Evolutionary conservation across 1,139 yeast genomes (phyloP).

Genomic region (Hemisphaericaspora xylanilytica): DNA sequence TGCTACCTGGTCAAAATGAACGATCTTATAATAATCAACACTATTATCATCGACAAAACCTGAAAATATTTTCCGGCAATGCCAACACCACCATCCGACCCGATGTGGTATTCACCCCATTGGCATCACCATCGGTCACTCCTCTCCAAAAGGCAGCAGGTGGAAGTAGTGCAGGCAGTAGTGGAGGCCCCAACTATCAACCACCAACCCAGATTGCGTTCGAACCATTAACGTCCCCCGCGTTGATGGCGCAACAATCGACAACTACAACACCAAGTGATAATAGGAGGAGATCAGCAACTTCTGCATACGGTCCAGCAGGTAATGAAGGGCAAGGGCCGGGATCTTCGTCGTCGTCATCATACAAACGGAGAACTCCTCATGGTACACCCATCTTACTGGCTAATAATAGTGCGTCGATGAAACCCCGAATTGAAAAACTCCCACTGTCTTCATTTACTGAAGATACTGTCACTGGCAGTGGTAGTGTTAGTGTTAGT

Average conservation of each 20-base stretch:
- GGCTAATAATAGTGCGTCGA: slow-evolving; percentile 21
- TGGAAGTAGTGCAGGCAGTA: slow-evolving; percentile 5
- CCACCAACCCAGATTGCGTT: slow-evolving; percentile 36
- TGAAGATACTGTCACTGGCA: neutral
- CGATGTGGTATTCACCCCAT: slow-evolving; percentile 64
- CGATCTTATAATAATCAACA: slow-evolving; percentile 45
- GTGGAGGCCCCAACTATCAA: slow-evolving; percentile 15
- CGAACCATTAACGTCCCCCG: slow-evolving; percentile 64
- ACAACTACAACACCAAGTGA: neutral
- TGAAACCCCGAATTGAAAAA: slow-evolving; percentile 13
- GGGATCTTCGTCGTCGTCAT: slow-evolving; percentile 5
- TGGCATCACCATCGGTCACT: slow-evolving; percentile 72
- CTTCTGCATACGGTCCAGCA: slow-evolving; percentile 28
- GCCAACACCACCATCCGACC: slow-evolving; percentile 37
- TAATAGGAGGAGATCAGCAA: slow-evolving; percentile 36
- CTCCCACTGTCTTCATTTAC: slow-evolving; percentile 20
- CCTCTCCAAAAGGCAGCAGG: slow-evolving; percentile 47
- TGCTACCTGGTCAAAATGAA: slow-evolving; percentile 46
- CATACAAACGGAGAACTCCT: slow-evolving; percentile 42
- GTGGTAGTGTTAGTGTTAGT: too few species aligned
- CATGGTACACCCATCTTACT: slow-evolving; percentile 47
- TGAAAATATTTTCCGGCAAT: slow-evolving; percentile 12
- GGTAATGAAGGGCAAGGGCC: slow-evolving; percentile 25
- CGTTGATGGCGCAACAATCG: slow-evolving; percentile 48
- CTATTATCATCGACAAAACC: slow-evolving; percentile 34